Percentiles rank a stretch among this genome's conserved stretches.
These are phyloP conservation scores for Stevia rebaudiana DNA, from an alignment of 140 eudicot species.

Conservation along the genomic window DNA sequence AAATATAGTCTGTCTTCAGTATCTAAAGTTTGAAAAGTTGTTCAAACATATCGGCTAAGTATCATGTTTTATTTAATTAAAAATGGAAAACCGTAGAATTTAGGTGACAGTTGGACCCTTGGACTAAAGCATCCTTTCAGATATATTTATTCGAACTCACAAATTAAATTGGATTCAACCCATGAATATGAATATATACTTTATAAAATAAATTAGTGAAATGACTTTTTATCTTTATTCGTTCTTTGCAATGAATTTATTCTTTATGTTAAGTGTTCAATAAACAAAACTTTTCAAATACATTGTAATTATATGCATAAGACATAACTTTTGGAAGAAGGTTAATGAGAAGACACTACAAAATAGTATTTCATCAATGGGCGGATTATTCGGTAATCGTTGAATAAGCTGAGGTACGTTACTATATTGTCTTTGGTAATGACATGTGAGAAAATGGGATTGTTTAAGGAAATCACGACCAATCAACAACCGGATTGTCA, in stretches of 20 bases:
- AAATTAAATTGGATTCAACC: conserved; percentile 20
- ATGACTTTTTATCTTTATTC: background rate
- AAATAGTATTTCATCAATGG: too few relatives aligned
- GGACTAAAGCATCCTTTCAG: background rate
- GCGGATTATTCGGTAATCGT: too few relatives aligned
- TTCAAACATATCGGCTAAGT: conserved; percentile 30
- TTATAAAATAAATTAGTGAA: too few relatives aligned
- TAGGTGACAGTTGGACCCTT: too few relatives aligned
- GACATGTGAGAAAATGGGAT: too few relatives aligned
- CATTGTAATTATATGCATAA: background rate
- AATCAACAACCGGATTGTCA: too few relatives aligned
- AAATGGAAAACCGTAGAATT: too few relatives aligned
- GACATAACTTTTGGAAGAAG: background rate
- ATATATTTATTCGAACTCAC: conserved; percentile 10
- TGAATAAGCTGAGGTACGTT: too few relatives aligned
- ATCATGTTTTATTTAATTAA: background rate
- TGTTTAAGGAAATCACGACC: too few relatives aligned
- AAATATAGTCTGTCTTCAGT: background rate
- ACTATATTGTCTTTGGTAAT: too few relatives aligned
- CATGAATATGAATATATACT: background rate
- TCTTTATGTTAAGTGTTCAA: too few relatives aligned
- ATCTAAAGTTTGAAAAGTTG: background rate
- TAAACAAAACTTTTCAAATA: too few relatives aligned
- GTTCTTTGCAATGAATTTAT: background rate
- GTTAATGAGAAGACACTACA: background rate